phyloP scores from a whole-genome alignment of 129 eudicot genomes.

The Pulicaria dysenterica region DNA sequence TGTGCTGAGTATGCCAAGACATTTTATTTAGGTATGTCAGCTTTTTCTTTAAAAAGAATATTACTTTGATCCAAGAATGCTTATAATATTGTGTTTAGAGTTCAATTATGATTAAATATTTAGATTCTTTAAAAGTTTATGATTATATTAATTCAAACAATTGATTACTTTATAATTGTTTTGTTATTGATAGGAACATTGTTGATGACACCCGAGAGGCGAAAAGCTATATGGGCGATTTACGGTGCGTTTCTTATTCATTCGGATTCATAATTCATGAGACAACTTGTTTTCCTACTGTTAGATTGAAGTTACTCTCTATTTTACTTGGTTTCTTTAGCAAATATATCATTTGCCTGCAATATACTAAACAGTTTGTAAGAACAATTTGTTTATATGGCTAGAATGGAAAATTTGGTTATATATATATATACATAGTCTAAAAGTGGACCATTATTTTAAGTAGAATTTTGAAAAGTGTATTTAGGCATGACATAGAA shows the following conservation, averaged over 20 bases:
- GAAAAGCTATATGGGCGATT: constrained; percentile 97
- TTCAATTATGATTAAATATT: constrained; percentile 8
- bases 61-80: constrained; percentile 19
- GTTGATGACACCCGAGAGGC: constrained; percentile 94
- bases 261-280: constrained; percentile 3
- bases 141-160: neutral
- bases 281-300: neutral
- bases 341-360: neutral
- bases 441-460: no score
- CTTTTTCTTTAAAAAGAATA: neutral
- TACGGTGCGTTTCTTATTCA: constrained; percentile 56
- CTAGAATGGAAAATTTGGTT: no score
- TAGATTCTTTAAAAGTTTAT: neutral
- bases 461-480: no score
- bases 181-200: constrained; percentile 59
- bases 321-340: neutral
- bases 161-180: constrained; percentile 22
- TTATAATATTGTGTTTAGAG: neutral
- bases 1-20: constrained; percentile 99
- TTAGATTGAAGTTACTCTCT: neutral
- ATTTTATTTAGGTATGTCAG: constrained; percentile 77
- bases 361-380: neutral
- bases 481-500: no score
- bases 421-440: no score
- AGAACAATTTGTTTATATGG: constrained; percentile 1